phyloP scores from a whole-genome alignment of 306 rosid species.

The Senna tora region DNA sequence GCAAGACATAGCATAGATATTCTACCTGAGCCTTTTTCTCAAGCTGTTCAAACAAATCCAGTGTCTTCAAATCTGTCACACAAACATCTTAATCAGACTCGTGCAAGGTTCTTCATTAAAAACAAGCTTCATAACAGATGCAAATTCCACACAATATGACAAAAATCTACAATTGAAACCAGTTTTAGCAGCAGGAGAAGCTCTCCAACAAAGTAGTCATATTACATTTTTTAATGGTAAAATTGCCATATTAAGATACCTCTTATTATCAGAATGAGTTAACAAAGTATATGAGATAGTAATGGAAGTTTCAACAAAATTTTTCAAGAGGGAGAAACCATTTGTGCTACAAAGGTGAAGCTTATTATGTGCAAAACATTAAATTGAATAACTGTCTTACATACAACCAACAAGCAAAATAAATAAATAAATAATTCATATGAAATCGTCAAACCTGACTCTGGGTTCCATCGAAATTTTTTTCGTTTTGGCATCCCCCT shows the following conservation, averaged over 20 bases:
- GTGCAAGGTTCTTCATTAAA: slow-evolving; percentile 1
- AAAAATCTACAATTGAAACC: background rate
- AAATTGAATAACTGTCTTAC: background rate
- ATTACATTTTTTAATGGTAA: slow-evolving; percentile 17
- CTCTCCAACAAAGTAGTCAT: background rate
- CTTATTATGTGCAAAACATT: background rate
- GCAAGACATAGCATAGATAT: slow-evolving; percentile 13
- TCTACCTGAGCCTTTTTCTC: slow-evolving; percentile 47
- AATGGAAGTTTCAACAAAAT: slow-evolving; percentile 22
- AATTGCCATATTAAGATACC: background rate
- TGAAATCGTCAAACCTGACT: slow-evolving; percentile 54
- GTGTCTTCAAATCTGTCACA: slow-evolving; percentile 46
- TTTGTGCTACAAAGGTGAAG: slow-evolving; percentile 14
- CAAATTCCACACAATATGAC: slow-evolving; percentile 23
- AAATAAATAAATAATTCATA: background rate
- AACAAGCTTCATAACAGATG: slow-evolving; percentile 19
- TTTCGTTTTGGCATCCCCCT: slow-evolving; percentile 41
- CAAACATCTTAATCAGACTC: slow-evolving; percentile 37
- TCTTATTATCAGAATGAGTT: slow-evolving; percentile 7
- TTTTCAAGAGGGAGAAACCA: background rate
- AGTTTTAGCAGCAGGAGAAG: slow-evolving; percentile 28
- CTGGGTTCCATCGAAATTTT: slow-evolving; percentile 69
- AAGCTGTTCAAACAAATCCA: slow-evolving; percentile 44
- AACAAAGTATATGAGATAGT: background rate
- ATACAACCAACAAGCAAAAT: slow-evolving; percentile 9